Base-by-base conservation (phyloP, 768 basidiomycete genomes). In the Mycena latifolia region DNA sequence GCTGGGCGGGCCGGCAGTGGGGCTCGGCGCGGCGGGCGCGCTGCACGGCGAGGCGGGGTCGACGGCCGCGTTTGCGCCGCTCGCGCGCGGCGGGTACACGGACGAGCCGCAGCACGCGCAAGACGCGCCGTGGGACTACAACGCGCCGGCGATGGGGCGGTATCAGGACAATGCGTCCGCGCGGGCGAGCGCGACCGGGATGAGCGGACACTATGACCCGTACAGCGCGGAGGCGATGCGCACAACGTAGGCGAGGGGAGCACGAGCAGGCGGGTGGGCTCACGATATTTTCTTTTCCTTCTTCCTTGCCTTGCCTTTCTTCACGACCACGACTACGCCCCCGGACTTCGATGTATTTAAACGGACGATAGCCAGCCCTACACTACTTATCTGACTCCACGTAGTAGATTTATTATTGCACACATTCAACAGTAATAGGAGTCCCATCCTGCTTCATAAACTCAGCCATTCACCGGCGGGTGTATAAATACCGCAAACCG, bases 121-220 rank as follows among this genome's bases (percentile, higher is more conserved):
- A 33, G 55, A 57, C 9, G 47, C 29, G 1, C 10, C 15, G 18
- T 64, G 41, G 39, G 37, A 62, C 17, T 64, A 63, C 17, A 39
- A 66, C 29, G 43, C 68, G 15, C 68, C 68, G 20, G 18, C 50
- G 57, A 65, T 65, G 68, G 43, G 41, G 24, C 60, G 56, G 27
- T 69, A 54, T 50, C 22, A n/a, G 2, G 67, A 65, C 17, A 58
- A 51, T 29, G 54, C 41, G 41, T 64, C 66, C 22, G 29, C 59
- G 31, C 3, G 39, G 35, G 33, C 18, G n/a, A 61, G 59, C 17
- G 51, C 10, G 24, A 47, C 68, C 33, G 64, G 61, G 14, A 55
- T 64, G 35, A 66, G 68, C 24, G 60, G 22, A 12, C 55, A 69
- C 7, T 69, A 50, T 39, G 68, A 69, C 31, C 68, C 68, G 18